Base-by-base conservation (phyloP, 345 rosid genomes). In the Citropsis articulata region DNA sequence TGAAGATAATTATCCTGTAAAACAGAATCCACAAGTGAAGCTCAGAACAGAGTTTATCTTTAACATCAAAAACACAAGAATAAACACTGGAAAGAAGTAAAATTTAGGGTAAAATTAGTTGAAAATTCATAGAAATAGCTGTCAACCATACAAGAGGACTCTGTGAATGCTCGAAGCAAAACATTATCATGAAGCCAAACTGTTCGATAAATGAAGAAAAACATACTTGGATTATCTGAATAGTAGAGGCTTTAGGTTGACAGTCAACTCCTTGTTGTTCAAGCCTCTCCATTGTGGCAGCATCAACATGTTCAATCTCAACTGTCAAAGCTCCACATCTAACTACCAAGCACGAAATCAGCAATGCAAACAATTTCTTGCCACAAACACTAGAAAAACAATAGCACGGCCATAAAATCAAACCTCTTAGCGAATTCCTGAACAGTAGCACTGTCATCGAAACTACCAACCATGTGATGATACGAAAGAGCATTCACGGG, bases 221-320 rank as follows among this genome's bases (percentile, higher is more conserved):
- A 4, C 76, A 79, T 77, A 94, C 98, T 87, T 96, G 99, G 83
- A 96, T 96, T 69, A 96, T 91, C 78, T 92, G 86, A 78, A 96
- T 90, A n/a, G 98, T 92, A 60, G 97, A 91, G 72, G 98, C 99
- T 85, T 89, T 96, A 1, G 98, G 99, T 86, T 96, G 90, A 77
- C 99, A 96, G 83, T 92, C 92, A 30, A 94, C 92, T 73, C 99
- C 99, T 85, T 87, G 91, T 81, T 86, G 86, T 81, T 94, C 99
- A 78, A 94, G 98, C 84, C 89, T 94, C 85, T 96, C 94, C 69
- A 96, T 55, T 9, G 98, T 91, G 77, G 89, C 92, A 78, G 82
- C 98, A 77, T 96, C 92, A 67, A 96, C 97, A 85, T 96, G 99
- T 79, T 96, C 99, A 78, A 96, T 94, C 86, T 94, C 99, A 30